Conservation (phyloP, 306 rosid genomes). For the Geum urbanum region DNA sequence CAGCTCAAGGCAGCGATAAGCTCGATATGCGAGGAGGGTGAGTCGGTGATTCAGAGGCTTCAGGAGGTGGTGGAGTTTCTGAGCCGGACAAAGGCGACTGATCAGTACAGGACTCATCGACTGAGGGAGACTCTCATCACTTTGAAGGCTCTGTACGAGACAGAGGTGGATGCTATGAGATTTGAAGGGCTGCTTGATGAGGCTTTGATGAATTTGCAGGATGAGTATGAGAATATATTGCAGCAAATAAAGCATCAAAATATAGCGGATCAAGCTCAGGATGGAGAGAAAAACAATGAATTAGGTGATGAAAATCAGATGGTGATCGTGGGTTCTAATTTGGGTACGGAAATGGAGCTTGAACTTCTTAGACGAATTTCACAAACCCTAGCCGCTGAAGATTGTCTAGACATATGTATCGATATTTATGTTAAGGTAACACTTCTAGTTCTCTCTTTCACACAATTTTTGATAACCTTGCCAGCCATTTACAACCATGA, state of each 20-base stretch:
- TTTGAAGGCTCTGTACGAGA: conserved; percentile 63
- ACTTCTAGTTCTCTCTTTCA: background rate
- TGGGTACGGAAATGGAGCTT: conserved; percentile 58
- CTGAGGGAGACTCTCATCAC: conserved; percentile 63
- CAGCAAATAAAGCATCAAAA: conserved; percentile 47
- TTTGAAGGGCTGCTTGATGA: conserved; percentile 79
- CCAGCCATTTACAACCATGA: background rate
- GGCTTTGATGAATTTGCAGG: conserved; percentile 68
- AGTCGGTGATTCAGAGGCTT: conserved; percentile 68
- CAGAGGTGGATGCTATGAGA: conserved; percentile 69
- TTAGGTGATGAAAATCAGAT: background rate
- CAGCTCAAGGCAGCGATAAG: conserved; percentile 42
- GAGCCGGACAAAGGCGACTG: conserved; percentile 80
- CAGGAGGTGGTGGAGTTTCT: conserved; percentile 92
- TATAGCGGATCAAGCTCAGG: conserved; percentile 14
- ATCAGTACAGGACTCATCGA: conserved; percentile 46
- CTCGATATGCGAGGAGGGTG: conserved; percentile 52
- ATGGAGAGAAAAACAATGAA: conserved; percentile 15
- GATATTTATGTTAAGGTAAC: conserved; percentile 75
- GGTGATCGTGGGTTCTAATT: conserved; percentile 23
- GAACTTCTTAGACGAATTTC: conserved; percentile 55
- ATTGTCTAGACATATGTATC: conserved; percentile 86
- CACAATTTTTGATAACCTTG: background rate
- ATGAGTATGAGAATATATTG: conserved; percentile 60
- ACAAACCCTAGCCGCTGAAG: conserved; percentile 55